A percentile compares a stretch with the other conserved stretches of the same genome.
phyloP scores from a whole-genome alignment of 1,284 basidiomycete genomes.

The Somion occarium region DNA sequence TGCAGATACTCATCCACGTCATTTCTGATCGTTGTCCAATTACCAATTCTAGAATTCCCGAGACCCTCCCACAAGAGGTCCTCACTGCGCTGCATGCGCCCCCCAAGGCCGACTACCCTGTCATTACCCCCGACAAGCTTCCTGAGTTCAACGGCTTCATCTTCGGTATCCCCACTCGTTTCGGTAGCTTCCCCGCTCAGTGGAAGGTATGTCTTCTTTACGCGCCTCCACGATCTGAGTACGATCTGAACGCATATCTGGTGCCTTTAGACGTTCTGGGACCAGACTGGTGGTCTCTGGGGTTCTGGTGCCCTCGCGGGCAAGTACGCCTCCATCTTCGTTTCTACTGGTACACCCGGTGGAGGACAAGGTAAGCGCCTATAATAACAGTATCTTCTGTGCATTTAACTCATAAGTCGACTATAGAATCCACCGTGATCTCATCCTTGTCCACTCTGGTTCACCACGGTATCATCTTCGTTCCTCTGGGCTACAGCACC shows the following conservation, averaged over 20 bases:
- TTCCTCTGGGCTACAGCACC: slow-evolving; percentile 75
- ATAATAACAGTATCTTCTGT: background rate
- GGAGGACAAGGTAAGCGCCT: slow-evolving; percentile 50
- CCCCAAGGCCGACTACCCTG: slow-evolving; percentile 66
- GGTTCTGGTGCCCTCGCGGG: slow-evolving; percentile 64
- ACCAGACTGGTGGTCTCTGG: slow-evolving; percentile 80
- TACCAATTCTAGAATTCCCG: slow-evolving; percentile 54
- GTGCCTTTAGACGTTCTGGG: slow-evolving; percentile 64
- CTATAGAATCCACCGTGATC: slow-evolving; percentile 61
- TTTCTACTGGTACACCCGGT: slow-evolving; percentile 60
- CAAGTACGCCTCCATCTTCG: slow-evolving; percentile 78
- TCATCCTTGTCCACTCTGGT: slow-evolving; percentile 67
- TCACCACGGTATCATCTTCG: slow-evolving; percentile 79
- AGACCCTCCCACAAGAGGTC: slow-evolving; percentile 81
- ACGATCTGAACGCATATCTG: background rate
- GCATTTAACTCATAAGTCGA: background rate
- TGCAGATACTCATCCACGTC: background rate
- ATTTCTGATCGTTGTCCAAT: background rate
- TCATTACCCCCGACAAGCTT: slow-evolving; percentile 65
- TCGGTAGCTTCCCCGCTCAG: slow-evolving; percentile 66
- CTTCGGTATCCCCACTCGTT: slow-evolving; percentile 79
- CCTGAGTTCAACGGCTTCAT: slow-evolving; percentile 63
- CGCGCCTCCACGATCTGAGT: background rate
- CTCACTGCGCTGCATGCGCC: slow-evolving; percentile 76
- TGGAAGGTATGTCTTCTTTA: slow-evolving; percentile 48